These are phyloP conservation scores for Chrysoporthe deuterocubensis DNA, from an alignment of 2,329 filamentous ascomycete species.

Conservation along the genomic window DNA sequence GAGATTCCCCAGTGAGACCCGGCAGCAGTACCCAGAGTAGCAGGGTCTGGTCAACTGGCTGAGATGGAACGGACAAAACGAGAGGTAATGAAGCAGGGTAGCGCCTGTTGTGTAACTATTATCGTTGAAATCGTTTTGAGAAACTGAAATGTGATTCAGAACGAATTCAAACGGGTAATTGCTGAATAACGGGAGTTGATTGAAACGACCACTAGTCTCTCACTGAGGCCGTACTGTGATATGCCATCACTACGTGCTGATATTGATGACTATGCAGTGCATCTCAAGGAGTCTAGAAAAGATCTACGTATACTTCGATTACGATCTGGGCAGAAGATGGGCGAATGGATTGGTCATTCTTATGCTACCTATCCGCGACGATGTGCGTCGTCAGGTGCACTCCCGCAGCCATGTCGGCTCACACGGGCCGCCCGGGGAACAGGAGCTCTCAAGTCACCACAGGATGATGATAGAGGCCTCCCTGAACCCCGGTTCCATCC, in stretches of 20 bases:
- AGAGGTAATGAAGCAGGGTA: neutral
- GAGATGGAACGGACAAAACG: neutral
- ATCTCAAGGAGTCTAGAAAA: neutral
- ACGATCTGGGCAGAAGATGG: neutral
- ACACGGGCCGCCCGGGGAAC: neutral
- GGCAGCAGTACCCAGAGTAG: neutral
- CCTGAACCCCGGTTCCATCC: neutral
- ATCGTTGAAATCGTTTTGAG: neutral
- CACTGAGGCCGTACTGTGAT: neutral
- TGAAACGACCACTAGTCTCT: neutral
- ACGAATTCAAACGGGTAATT: too few species aligned
- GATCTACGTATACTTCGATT: neutral
- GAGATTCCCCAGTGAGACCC: neutral
- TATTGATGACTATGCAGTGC: neutral
- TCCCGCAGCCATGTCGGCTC: neutral
- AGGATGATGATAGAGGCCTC: neutral
- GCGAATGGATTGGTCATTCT: slow-evolving; percentile 5
- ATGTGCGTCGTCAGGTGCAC: slow-evolving; percentile 2
- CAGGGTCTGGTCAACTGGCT: neutral
- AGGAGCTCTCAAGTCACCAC: neutral
- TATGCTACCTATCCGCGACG: slow-evolving; percentile 15
- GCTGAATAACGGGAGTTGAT: neutral
- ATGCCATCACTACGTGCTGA: neutral
- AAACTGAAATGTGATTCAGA: neutral
- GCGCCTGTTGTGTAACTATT: neutral